These are phyloP conservation scores for Boletus subparvulus DNA, from an alignment of 768 basidiomycete species.

Conservation along the genomic window DNA sequence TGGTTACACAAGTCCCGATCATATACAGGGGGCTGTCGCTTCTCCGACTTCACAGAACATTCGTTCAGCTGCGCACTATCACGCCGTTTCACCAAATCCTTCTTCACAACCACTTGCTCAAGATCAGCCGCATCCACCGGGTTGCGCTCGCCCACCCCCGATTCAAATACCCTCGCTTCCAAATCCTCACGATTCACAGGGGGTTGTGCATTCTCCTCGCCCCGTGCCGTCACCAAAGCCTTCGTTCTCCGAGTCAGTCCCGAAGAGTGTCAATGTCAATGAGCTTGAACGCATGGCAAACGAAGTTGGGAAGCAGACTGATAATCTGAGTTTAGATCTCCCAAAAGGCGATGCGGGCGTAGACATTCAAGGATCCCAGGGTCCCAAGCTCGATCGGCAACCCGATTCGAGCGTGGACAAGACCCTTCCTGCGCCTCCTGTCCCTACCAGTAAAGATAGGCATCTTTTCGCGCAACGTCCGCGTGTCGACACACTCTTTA, in stretches of 20 bases:
- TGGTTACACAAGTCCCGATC: conserved; percentile 41
- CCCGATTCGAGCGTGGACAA: conserved; percentile 43
- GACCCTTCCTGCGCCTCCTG: conserved; percentile 60
- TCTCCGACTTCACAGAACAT: conserved; percentile 60
- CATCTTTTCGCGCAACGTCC: conserved; percentile 14
- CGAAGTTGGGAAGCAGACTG: conserved; percentile 39
- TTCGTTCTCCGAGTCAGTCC: conserved; percentile 35
- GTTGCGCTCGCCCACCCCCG: conserved; percentile 18
- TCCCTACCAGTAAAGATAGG: conserved; percentile 44
- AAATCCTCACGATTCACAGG: conserved; percentile 35
- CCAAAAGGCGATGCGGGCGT: conserved; percentile 22
- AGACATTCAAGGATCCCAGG: conserved; percentile 21
- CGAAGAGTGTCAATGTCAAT: conserved; percentile 51
- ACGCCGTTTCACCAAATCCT: conserved; percentile 61
- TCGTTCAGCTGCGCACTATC: conserved; percentile 52
- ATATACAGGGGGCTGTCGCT: conserved; percentile 61
- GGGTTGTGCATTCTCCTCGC: conserved; percentile 60
- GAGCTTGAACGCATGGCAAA: conserved; percentile 74
- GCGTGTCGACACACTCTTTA: conserved; percentile 35
- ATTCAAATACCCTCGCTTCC: conserved; percentile 25
- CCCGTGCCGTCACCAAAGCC: conserved; percentile 68
- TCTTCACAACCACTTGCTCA: conserved; percentile 27
- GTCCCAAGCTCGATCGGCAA: conserved; percentile 13
- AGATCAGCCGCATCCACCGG: conserved; percentile 3
- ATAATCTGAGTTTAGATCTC: conserved; percentile 29